Percentiles rank a stretch among this genome's conserved stretches.
Evolutionary conservation across 495 filamentous ascomycete species (phyloP).

Genomic region (Penicillium parvum): DNA sequence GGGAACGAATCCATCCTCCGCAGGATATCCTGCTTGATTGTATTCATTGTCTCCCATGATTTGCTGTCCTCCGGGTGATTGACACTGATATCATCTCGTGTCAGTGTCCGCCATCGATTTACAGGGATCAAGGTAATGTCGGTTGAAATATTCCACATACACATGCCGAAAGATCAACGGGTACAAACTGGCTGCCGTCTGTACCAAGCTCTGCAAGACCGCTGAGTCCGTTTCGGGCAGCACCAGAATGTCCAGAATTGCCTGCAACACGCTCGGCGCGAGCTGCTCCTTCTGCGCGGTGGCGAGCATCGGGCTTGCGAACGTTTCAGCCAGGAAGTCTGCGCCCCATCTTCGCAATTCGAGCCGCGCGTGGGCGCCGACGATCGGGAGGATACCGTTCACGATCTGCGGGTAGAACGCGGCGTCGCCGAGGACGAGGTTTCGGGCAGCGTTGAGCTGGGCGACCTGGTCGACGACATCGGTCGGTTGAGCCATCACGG

Average conservation of each 20-base stretch:
- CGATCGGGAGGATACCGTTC: conserved; percentile 82
- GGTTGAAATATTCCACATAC: conserved; percentile 62
- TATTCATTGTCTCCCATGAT: conserved; percentile 81
- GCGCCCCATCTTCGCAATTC: conserved; percentile 93
- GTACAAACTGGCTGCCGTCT: conserved; percentile 85
- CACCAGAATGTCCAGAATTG: conserved; percentile 67
- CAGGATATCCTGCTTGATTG: conserved; percentile 85
- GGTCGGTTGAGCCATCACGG: conserved; percentile 40
- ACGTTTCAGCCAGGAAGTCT: conserved; percentile 93
- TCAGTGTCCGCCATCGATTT: conserved; percentile 23
- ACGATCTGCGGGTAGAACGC: conserved; percentile 85
- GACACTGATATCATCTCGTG: conserved; percentile 54
- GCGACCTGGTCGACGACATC: conserved; percentile 67
- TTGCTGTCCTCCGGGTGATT: conserved; percentile 72
- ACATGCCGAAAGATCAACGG: conserved; percentile 85
- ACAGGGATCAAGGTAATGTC: neutral
- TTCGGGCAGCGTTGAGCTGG: conserved; percentile 82
- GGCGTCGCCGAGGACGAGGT: conserved; percentile 77
- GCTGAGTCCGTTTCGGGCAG: conserved; percentile 66
- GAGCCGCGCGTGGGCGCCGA: conserved; percentile 65
- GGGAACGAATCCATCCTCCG: conserved; percentile 81
- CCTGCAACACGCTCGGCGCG: conserved; percentile 66
- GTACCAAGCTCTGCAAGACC: conserved; percentile 74
- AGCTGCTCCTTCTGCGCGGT: conserved; percentile 71
- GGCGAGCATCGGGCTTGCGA: conserved; percentile 76